Evolutionary conservation across 345 rosid species (phyloP), one percentile per base, ranked within the genome.

Genomic region (Eucalyptus curtisii): DNA sequence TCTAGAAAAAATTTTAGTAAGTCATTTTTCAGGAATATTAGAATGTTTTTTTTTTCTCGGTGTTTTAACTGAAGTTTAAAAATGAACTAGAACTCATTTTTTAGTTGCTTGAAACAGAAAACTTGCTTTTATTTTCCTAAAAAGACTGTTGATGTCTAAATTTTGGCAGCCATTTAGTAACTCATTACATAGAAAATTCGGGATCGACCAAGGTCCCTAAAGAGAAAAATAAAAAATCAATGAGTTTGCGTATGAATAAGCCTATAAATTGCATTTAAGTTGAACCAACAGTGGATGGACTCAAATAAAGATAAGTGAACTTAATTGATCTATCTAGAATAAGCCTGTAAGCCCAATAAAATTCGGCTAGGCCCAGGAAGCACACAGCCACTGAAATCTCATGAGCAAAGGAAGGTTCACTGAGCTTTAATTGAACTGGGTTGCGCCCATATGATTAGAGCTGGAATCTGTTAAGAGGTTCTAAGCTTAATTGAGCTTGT

Each of bases 381-480:
- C 25, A 52, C 2, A 50, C 0, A 19, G 5, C 57, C 25, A 52
- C 0, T 52, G 57, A 19, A 52, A 52, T 19, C 19, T 19, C 57
- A 52, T 52, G 57, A 52, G 57, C 57, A 52, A 12, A 25, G 31
- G 66, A 25, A 59, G 30, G n/a, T 59, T 59, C 30, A 24, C 3
- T 27, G 2, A 25, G n/a, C 13, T 59, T 59, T 27, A 25, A 59
- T 25, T 25, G 4, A 27, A 25, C 0, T 59, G 0, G 66, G 7
- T 59, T 59, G 31, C 2, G 13, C 14, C 31, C 13, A 27, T 59
- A 27, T 27, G 16, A 27, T 59, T 59, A 59, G 68, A 59, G 68
- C 1, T 4, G 8, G 33, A 59, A 59, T 59, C 7, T 59, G 0
- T 59, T 59, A 0, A 0, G 13, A 59, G 31, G 66, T 12, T 59